Percentiles rank a stretch among this genome's conserved stretches.
phyloP scores from a whole-genome alignment of 768 basidiomycete species.

The Suillus decipiens region DNA sequence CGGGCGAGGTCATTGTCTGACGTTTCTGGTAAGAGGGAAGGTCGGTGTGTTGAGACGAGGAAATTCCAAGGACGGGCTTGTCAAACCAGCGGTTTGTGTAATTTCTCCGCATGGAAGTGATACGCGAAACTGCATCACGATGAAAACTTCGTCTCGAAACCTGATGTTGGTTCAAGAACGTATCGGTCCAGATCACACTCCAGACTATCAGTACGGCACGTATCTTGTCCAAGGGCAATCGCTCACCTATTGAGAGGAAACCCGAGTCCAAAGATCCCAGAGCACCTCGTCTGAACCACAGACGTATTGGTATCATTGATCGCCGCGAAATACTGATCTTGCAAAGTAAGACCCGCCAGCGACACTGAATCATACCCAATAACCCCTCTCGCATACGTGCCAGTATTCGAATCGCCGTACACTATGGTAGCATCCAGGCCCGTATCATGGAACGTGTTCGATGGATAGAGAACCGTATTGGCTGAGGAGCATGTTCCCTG shows the following conservation, averaged over 20 bases:
- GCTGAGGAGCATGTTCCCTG: conserved; percentile 39
- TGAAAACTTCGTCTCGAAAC: conserved; percentile 4
- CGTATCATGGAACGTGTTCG: conserved; percentile 45
- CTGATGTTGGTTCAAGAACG: conserved; percentile 30
- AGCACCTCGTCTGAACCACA: conserved; percentile 52
- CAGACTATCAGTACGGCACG: conserved; percentile 1
- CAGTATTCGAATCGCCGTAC: conserved; percentile 74
- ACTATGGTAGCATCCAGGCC: conserved; percentile 49
- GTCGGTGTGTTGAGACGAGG: conserved; percentile 5
- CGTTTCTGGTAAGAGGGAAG: conserved; percentile 9
- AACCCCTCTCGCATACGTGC: conserved; percentile 65
- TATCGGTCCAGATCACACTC: conserved; percentile 49
- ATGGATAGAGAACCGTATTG: conserved; percentile 50
- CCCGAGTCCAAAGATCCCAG: conserved; percentile 75
- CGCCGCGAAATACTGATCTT: conserved; percentile 62
- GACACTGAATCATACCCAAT: conserved; percentile 61
- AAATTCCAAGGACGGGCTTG: conserved; percentile 8
- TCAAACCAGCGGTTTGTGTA: conserved; percentile 23
- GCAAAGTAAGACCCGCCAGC: conserved; percentile 52
- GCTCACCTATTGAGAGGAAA: conserved; percentile 71
- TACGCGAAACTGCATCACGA: conserved; percentile 4
- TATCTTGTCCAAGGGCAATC: background rate
- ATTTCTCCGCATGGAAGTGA: conserved; percentile 16
- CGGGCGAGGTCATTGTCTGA: conserved; percentile 19
- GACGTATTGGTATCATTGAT: conserved; percentile 71